These are phyloP conservation scores for Cutaneotrichosporon spelunceum DNA, from an alignment of 1,284 basidiomycete genomes.

Conservation along the genomic window DNA sequence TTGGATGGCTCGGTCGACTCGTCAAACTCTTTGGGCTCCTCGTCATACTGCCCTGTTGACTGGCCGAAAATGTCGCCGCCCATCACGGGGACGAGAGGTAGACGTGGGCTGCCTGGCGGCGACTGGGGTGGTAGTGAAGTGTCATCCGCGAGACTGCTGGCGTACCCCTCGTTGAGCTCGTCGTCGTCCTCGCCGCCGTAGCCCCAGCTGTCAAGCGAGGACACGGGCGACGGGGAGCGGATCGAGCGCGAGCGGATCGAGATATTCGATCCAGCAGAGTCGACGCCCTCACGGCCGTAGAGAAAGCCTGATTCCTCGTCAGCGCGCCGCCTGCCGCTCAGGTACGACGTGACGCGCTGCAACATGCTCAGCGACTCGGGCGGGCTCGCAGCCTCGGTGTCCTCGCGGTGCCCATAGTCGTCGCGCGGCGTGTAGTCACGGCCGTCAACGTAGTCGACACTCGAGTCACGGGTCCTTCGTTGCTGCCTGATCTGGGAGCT, in stretches of 20 bases:
- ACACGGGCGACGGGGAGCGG: slow-evolving; percentile 26
- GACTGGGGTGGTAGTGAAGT: slow-evolving; percentile 51
- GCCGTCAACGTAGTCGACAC: slow-evolving; percentile 15
- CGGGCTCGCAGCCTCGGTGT: slow-evolving; percentile 15
- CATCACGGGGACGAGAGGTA: slow-evolving; percentile 44
- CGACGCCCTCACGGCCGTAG: slow-evolving; percentile 23
- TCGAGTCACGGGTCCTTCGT: slow-evolving; percentile 14
- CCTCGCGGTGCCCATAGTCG: slow-evolving; percentile 22
- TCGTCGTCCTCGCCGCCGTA: slow-evolving; percentile 44
- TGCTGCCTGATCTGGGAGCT: slow-evolving; percentile 7
- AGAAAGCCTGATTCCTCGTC: slow-evolving; percentile 15
- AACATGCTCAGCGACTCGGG: slow-evolving; percentile 33
- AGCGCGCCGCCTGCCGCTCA: slow-evolving; percentile 39
- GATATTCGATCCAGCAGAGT: slow-evolving; percentile 20
- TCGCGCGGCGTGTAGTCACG: slow-evolving; percentile 11
- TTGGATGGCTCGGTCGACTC: slow-evolving; percentile 49
- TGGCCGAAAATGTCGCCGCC: slow-evolving; percentile 51
- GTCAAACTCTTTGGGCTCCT: slow-evolving; percentile 45
- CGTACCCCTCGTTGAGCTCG: slow-evolving; percentile 37
- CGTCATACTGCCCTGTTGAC: slow-evolving; percentile 19
- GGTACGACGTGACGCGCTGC: slow-evolving; percentile 45
- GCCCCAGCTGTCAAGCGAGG: slow-evolving; percentile 46
- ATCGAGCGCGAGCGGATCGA: slow-evolving; percentile 21
- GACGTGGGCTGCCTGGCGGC: slow-evolving; percentile 43
- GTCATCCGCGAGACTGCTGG: slow-evolving; percentile 51